Evolutionary conservation across 2,329 filamentous ascomycete genomes (phyloP), one percentile per base, ranked within the genome.

Genomic region (Paecilomyces sp.): DNA sequence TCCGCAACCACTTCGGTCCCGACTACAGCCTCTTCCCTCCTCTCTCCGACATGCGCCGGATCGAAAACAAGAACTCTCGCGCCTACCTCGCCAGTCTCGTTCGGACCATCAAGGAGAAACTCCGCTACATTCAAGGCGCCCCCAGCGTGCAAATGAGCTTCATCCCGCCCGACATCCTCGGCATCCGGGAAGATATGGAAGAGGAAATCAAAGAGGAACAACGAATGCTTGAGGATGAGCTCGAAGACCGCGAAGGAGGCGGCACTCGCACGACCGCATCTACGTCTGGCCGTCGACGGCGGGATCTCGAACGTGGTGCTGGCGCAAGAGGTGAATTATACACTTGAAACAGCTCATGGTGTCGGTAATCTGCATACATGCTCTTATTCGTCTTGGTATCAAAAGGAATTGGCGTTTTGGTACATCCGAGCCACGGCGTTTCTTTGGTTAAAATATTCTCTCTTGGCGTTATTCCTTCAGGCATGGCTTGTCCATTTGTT

Each of bases 11-110:
- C 63, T 99, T 99, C 76, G 86, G 90, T 54, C 88, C 91, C 51
- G 90, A 94, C 63, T 92, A 93, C 68, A 88, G 88, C 25, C 83
- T 99, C 13, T 94, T 97, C 70, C 94, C 94, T 0, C 88, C 90
- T 3, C 83, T 97, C 67, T 93, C 92, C 55, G 88, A 93, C 66
- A 78, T 81, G 63, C 75, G 78, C 41, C 81, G 82, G 51, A 82
- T 86, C 60, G 86, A 88, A 69, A 97, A 97, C 71, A 85, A 88
- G 67, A 95, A 96, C 68, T 83, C 89, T 5, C 81, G 84, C 56
- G 88, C 92, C 68, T 89, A 91, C 62, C 79, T 96, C 18, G 81
- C 87, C 55, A 86, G 88, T 34, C 88, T 96, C 52, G 83, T 95
- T 3, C 83, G 88, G 70, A 87, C 90, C 61, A 87, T 96, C 52